Base-by-base conservation (phyloP, 2,329 filamentous ascomycete genomes). In the Phialocephala sp. region DNA sequence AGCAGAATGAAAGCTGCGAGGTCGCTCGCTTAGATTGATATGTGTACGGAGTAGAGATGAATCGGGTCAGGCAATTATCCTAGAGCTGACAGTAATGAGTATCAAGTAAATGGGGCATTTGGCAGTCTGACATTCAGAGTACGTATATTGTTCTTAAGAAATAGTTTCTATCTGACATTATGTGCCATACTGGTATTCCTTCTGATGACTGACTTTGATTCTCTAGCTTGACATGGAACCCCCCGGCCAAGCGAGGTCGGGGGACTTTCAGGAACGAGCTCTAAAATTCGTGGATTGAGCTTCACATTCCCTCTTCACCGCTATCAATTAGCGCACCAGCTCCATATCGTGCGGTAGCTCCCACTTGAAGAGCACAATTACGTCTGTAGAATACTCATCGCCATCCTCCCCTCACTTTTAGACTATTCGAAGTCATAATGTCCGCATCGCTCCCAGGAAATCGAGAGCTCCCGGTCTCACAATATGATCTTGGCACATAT, bases 401-500 rank as follows among this genome's bases (percentile, higher is more conserved):
- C 18, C 24, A 8, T n/a, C 14, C 22, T 27, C 18, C 50, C n/a
- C 14, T 54, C 50, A 18, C 8, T 54, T 35, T 9, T 50, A 6
- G 24, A 15, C 5, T 18, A 35, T 22, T 36, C 35, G 24, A 47
- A 59, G 35, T 35, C 64, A 67, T 45, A 43, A 90, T 91, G 88
- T 90, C 88, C 64, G 82, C 88, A 66, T 89, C 88, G 27, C 79
- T 90, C 37, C 87, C 87, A 58, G 88, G 88, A 66, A 80, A 80
- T 74, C 91, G 94, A 78, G 93, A 97, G 79, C 85, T 97, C 70
- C 95, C 95, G 68, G 88, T 89, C 64, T 99, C 95, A 62, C 93
- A 93, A 79, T 94, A 96, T 86, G 92, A 99, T 77, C 85, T 99
- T 75, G 87, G 80, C 77, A 97, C 94, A 56, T 99, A 99, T 82